These are phyloP conservation scores for Metschnikowia corniflorae DNA, from an alignment of 805 yeast species.

Conservation along the genomic window DNA sequence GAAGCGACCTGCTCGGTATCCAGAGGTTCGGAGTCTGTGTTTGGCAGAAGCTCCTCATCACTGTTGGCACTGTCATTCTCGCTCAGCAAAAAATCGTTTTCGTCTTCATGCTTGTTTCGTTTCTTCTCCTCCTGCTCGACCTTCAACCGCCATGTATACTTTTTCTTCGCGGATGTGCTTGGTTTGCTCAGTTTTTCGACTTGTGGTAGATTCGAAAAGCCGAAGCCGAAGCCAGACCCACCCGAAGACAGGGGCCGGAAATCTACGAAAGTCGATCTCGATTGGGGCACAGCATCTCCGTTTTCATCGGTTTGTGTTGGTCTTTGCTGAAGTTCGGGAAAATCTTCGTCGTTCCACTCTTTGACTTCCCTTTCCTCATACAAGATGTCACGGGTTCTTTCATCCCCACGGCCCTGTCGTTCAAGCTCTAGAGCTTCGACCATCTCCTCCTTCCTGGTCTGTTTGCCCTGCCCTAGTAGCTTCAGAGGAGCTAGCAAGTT, in stretches of 20 bases:
- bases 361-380: slow-evolving; percentile 66
- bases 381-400: slow-evolving; percentile 54
- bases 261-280: slow-evolving; percentile 55
- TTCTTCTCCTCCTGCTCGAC: slow-evolving; percentile 39
- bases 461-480: slow-evolving; percentile 68
- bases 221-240: slow-evolving; percentile 67
- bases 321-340: slow-evolving; percentile 2
- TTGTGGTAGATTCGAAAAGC: slow-evolving; percentile 54
- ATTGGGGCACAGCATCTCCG: slow-evolving; percentile 8
- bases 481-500: slow-evolving; percentile 68
- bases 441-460: slow-evolving; percentile 65
- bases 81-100: slow-evolving; percentile 51
- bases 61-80: slow-evolving; percentile 23
- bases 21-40: slow-evolving; percentile 9
- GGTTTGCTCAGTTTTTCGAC: slow-evolving; percentile 32
- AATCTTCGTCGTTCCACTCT: slow-evolving; percentile 46
- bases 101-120: slow-evolving; percentile 50
- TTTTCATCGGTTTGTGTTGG: slow-evolving; percentile 4
- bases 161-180: slow-evolving; percentile 32
- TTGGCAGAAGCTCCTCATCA: slow-evolving; percentile 18
- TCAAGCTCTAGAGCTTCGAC: slow-evolving; percentile 74
- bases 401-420: slow-evolving; percentile 66
- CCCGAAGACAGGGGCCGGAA: slow-evolving; percentile 60
- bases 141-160: slow-evolving; percentile 66
- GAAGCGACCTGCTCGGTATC: slow-evolving; percentile 22